These are phyloP conservation scores for Chaetomiaceae sp. DNA, from an alignment of 2,329 filamentous ascomycete genomes.

Conservation along the genomic window DNA sequence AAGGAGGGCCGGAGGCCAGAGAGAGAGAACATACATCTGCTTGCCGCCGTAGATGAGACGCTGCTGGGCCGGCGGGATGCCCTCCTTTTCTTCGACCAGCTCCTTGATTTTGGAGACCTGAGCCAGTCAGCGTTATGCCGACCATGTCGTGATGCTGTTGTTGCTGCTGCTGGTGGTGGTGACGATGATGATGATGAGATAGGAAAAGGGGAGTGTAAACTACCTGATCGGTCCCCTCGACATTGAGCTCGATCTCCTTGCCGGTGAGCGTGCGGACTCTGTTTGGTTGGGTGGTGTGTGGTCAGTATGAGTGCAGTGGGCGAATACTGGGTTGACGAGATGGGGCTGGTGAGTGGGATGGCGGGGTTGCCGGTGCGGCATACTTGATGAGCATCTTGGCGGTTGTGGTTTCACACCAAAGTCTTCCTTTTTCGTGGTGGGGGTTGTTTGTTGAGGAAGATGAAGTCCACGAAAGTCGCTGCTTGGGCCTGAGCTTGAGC, in stretches of 20 bases:
- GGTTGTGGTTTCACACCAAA: not conserved
- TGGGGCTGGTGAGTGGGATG: constrained; percentile 1
- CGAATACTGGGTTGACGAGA: not conserved
- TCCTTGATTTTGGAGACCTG: constrained; percentile 96
- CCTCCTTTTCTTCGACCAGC: constrained; percentile 98
- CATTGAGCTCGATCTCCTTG: constrained; percentile 98
- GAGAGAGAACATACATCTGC: constrained; percentile 68
- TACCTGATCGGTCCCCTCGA: constrained; percentile 92
- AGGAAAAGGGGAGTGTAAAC: no score
- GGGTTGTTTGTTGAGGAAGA: no score
- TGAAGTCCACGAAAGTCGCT: no score
- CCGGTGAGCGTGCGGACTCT: constrained; percentile 97
- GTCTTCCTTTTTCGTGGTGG: not conserved
- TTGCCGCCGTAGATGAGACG: constrained; percentile 95
- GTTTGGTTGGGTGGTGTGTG: not conserved
- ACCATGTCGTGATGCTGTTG: no score
- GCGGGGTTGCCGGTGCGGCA: constrained; percentile 18
- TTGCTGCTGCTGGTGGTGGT: no score
- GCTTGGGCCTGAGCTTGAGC: no score
- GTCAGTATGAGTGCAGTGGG: not conserved
- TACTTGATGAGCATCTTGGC: constrained; percentile 51
- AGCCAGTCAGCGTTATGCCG: not conserved
- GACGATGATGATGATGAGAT: no score
- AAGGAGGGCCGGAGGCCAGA: not conserved
- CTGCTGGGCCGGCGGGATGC: constrained; percentile 95